These are phyloP conservation scores for Talaromyces sp. DNA, from an alignment of 2,329 filamentous ascomycete species.

Conservation along the genomic window DNA sequence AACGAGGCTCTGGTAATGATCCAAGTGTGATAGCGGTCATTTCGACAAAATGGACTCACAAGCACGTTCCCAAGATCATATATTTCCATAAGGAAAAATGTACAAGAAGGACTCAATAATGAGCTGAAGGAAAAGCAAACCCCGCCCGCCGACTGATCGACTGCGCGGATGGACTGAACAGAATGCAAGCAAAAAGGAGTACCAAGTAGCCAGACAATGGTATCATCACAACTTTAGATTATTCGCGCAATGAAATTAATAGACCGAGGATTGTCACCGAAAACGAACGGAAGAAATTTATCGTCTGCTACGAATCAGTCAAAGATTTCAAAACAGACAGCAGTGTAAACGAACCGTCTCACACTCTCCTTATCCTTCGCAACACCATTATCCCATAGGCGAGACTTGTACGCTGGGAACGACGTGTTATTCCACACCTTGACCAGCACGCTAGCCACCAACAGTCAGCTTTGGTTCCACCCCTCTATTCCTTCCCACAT, in stretches of 20 bases:
- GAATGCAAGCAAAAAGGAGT: neutral
- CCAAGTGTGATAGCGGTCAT: neutral
- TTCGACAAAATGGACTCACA: neutral
- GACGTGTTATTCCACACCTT: slow-evolving; percentile 50
- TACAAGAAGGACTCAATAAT: neutral
- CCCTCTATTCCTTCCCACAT: neutral
- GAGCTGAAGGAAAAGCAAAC: neutral
- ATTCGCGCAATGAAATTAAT: neutral
- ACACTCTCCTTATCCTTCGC: slow-evolving; percentile 5
- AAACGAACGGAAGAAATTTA: neutral
- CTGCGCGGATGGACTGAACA: neutral
- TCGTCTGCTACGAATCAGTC: neutral
- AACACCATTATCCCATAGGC: slow-evolving; percentile 34
- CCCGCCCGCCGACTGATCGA: neutral
- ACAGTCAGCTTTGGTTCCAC: slow-evolving; percentile 3
- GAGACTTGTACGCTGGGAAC: slow-evolving; percentile 47
- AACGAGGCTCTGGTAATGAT: no score
- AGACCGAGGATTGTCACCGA: neutral
- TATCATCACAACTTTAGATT: neutral
- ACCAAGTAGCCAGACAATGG: neutral
- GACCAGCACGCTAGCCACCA: slow-evolving; percentile 40
- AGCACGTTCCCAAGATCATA: neutral
- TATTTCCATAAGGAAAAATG: neutral
- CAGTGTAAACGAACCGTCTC: slow-evolving; percentile 9
- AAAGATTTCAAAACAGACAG: neutral